Base-by-base conservation (phyloP, 1,284 basidiomycete genomes). In the Cryptococcus hybrid region DNA sequence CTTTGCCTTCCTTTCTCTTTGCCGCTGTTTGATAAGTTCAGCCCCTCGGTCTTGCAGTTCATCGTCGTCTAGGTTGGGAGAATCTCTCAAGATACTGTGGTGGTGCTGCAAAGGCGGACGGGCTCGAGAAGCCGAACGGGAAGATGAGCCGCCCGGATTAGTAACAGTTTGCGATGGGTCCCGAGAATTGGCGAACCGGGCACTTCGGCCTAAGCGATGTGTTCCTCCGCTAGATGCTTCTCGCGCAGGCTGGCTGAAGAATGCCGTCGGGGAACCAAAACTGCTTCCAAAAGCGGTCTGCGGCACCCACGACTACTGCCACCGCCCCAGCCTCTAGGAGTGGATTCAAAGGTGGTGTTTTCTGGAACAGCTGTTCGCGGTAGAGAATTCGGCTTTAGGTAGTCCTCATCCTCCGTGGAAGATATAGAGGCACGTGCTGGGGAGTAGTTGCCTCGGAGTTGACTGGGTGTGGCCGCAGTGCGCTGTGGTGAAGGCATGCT, bases 21-120 rank as follows among this genome's bases (percentile, higher is more conserved):
- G 80, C 35, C 83, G 68, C 44, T 79, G 73, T 40, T 80, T 72
- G 55, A 84, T 81, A 7, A 84, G 79, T 62, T 81, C 80, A 58
- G 82, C 82, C 7, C 83, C 83, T 34, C 82, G 73, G 65, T 84
- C 83, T 39, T 73, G 68, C 8, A 75, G 71, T 46, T 76, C 67
- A 58, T 81, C 82, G 57, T 84, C 82, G 55, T 83, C 81, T 30
- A 70, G 68, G 7, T 66, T 34, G 15, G 42, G 24, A 37, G 49
- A 52, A 40, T 56, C 58, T 51, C 50, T 11, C 8, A 15, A 24
- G 40, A n/a, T 45, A 35, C 24, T 36, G 37, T 40, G 45, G 34
- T 51, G 39, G 36, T 45, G 51, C 7, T 12, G 57, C 46, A 13
- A 36, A 44, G 9, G 63, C 37, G 15, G 62, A 50, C 7, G 59